phyloP scores from a whole-genome alignment of 805 yeast genomes.

The Wickerhamiella parazyma region DNA sequence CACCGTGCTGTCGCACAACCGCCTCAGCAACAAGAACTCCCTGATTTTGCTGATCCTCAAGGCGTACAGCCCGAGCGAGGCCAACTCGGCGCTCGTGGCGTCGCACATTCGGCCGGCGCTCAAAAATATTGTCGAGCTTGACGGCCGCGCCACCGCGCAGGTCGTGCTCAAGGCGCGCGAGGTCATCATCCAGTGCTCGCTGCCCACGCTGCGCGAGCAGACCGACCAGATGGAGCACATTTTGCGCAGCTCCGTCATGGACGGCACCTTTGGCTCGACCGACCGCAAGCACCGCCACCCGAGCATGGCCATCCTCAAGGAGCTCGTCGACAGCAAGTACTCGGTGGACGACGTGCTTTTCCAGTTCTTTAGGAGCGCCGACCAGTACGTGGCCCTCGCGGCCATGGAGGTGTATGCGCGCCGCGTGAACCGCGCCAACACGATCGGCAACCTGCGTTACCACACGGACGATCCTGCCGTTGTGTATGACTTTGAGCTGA shows the following conservation, averaged over 20 bases:
- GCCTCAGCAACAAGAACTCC: conserved; percentile 87
- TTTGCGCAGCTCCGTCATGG: conserved; percentile 79
- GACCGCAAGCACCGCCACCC: conserved; percentile 58
- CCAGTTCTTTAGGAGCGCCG: conserved; percentile 72
- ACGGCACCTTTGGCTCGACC: conserved; percentile 70
- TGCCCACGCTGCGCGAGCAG: conserved; percentile 92
- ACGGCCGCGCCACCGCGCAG: conserved; percentile 80
- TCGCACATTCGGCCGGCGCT: conserved; percentile 55
- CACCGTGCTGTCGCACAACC: conserved; percentile 74
- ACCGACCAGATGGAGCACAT: conserved; percentile 96
- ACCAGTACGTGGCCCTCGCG: conserved; percentile 83
- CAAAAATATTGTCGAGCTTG: conserved; percentile 73
- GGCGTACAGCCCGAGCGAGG: conserved; percentile 67
- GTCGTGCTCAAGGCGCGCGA: conserved; percentile 94
- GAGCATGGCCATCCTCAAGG: conserved; percentile 62
- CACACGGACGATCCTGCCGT: conserved; percentile 47
- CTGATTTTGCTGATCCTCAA: conserved; percentile 73
- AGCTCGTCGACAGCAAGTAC: conserved; percentile 91
- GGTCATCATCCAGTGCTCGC: conserved; percentile 86
- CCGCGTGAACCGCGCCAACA: conserved; percentile 94
- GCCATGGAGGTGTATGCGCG: conserved; percentile 95
- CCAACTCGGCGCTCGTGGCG: conserved; percentile 56
- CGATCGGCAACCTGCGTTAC: conserved; percentile 63
- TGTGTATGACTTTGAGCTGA: conserved; percentile 47
- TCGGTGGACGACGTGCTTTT: conserved; percentile 92